phyloP scores from a whole-genome alignment of 306 rosid species.

The Begonia peltatifolia region DNA sequence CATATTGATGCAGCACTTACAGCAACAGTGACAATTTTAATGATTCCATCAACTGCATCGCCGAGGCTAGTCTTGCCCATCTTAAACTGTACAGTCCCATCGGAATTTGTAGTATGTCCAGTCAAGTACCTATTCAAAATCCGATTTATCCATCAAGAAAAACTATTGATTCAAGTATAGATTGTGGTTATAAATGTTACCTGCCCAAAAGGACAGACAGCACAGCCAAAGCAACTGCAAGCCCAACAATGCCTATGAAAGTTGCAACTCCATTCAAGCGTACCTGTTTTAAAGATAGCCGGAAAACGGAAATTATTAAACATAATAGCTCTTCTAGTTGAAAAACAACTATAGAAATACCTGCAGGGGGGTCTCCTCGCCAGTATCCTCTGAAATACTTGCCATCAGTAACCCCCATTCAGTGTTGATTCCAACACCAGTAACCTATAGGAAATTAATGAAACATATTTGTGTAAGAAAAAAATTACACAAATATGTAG shows the following conservation, averaged over 20 bases:
- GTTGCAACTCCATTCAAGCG: slow-evolving; percentile 99
- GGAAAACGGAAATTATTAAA: background rate
- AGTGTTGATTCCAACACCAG: slow-evolving; percentile 93
- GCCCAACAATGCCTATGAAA: slow-evolving; percentile 92
- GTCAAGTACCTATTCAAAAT: slow-evolving; percentile 62
- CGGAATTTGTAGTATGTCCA: slow-evolving; percentile 33
- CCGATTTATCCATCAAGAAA: background rate
- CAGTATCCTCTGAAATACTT: slow-evolving; percentile 90
- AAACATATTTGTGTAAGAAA: too few species aligned
- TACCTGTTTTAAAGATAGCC: slow-evolving; percentile 40
- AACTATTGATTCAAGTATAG: background rate
- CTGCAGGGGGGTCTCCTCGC: slow-evolving; percentile 99
- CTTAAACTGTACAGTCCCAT: slow-evolving; percentile 34
- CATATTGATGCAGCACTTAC: slow-evolving; percentile 40
- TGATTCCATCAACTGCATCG: slow-evolving; percentile 40
- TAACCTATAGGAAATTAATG: slow-evolving; percentile 35
- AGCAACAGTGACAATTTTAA: slow-evolving; percentile 82
- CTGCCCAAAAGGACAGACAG: slow-evolving; percentile 74
- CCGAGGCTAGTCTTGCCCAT: slow-evolving; percentile 45
- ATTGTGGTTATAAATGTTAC: slow-evolving; percentile 18
- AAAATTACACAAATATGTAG: too few species aligned
- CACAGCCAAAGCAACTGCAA: slow-evolving; percentile 65
- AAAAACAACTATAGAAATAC: slow-evolving; percentile 23
- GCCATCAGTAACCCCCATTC: slow-evolving; percentile 99
- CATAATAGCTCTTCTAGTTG: slow-evolving; percentile 5